phyloP scores from a whole-genome alignment of 2,329 filamentous ascomycete genomes.

The Neopestalotiopsis clavispora region DNA sequence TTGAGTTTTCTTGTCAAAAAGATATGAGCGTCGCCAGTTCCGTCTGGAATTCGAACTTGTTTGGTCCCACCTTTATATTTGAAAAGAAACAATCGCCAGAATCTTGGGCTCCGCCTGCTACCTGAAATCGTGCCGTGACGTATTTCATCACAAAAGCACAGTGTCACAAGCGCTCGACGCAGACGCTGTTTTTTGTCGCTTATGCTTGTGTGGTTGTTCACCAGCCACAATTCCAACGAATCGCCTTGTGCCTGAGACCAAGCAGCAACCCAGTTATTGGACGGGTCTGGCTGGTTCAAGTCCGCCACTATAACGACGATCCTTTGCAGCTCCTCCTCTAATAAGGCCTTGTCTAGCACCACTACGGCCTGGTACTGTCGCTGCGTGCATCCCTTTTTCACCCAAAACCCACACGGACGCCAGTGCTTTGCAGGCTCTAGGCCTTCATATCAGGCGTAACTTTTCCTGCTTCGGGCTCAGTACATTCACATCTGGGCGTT shows the following conservation, averaged over 20 bases:
- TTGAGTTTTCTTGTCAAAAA: background rate
- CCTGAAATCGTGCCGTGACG: background rate
- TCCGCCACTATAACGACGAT: constrained; percentile 20
- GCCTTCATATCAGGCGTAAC: constrained; percentile 13
- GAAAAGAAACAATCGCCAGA: constrained; percentile 8
- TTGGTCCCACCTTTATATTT: constrained; percentile 13
- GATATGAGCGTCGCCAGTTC: constrained; percentile 14
- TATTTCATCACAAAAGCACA: background rate
- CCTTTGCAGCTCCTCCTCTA: constrained; percentile 4
- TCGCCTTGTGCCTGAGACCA: background rate
- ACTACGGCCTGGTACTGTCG: constrained; percentile 1
- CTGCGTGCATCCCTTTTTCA: constrained; percentile 9
- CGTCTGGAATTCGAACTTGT: constrained; percentile 9
- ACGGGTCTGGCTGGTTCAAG: background rate
- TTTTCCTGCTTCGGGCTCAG: background rate
- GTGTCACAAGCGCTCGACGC: constrained; percentile 5
- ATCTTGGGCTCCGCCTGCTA: background rate
- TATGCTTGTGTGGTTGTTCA: constrained; percentile 2
- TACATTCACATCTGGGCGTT: background rate
- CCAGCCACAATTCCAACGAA: constrained; percentile 8
- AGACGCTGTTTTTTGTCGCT: background rate
- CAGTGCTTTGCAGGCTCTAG: constrained; percentile 17
- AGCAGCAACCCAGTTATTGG: background rate
- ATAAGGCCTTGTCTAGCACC: constrained; percentile 15
- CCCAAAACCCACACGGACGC: background rate